A percentile compares a stretch with the other conserved stretches of the same genome.
These are phyloP conservation scores for Thermothelomyces thermophilus DNA, from an alignment of 2,329 filamentous ascomycete genomes.

Conservation along the genomic window DNA sequence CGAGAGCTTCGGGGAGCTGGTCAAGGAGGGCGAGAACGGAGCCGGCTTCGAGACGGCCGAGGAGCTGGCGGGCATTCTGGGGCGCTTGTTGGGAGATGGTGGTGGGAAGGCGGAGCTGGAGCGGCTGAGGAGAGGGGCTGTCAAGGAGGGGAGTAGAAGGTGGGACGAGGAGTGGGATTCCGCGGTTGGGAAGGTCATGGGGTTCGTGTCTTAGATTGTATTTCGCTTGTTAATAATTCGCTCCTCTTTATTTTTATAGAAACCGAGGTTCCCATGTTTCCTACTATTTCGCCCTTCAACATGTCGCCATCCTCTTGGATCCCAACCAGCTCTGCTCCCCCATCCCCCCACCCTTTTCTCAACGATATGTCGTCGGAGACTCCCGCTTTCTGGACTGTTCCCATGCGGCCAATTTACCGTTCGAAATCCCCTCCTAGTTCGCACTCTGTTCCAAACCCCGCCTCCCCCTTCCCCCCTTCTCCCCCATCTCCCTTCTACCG, in stretches of 20 bases:
- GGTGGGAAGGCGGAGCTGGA: constrained; percentile 47
- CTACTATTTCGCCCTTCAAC: no score
- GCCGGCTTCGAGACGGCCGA: constrained; percentile 69
- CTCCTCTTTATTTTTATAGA: not conserved
- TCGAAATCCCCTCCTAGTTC: no score
- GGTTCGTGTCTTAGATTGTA: constrained; percentile 33
- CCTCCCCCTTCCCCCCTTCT: no score
- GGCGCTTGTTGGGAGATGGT: constrained; percentile 51
- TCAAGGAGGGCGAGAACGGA: constrained; percentile 80
- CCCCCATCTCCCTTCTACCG: no score
- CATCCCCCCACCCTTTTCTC: no score
- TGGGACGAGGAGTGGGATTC: constrained; percentile 95
- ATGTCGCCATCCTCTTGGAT: no score
- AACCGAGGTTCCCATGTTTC: no score
- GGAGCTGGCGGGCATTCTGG: constrained; percentile 58
- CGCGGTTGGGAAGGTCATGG: constrained; percentile 68
- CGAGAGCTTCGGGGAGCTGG: constrained; percentile 84
- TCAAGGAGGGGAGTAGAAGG: constrained; percentile 64
- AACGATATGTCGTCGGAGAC: no score
- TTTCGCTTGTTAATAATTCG: not conserved
- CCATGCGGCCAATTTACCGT: no score
- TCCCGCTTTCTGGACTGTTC: no score
- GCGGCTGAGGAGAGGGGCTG: constrained; percentile 60
- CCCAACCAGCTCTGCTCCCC: no score
- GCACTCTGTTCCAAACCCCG: no score